Conservation (phyloP, 2,329 filamentous ascomycete genomes). For the Pseudopithomyces maydicus region DNA sequence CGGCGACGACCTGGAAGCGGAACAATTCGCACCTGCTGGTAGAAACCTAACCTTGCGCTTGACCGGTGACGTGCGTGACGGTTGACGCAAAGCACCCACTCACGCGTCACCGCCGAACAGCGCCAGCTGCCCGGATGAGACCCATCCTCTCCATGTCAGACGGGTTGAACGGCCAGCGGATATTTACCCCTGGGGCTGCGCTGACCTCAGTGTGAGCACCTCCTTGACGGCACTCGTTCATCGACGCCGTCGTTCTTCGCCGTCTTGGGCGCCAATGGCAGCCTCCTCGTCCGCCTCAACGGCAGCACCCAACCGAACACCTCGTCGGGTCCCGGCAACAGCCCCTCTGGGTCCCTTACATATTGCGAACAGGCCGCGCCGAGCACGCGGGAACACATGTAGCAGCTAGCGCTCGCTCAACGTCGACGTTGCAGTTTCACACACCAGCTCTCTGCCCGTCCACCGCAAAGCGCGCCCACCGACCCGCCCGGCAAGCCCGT, state of each 20-base stretch:
- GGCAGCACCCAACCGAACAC: background rate
- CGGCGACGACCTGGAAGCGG: background rate
- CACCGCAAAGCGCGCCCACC: background rate
- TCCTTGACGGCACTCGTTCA: too few species aligned
- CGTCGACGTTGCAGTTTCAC: background rate
- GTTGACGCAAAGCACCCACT: background rate
- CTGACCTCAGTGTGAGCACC: too few species aligned
- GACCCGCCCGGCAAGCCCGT: too few species aligned
- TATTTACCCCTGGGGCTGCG: background rate
- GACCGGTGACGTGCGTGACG: constrained; percentile 2
- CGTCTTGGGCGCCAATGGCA: too few species aligned
- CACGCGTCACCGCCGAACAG: background rate
- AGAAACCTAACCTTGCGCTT: background rate
- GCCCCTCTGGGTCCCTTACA: background rate
- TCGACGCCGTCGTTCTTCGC: too few species aligned
- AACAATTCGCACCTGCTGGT: too few species aligned
- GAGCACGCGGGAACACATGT: background rate
- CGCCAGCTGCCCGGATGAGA: too few species aligned
- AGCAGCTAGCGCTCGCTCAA: background rate
- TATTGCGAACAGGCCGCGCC: background rate
- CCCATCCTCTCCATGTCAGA: background rate
- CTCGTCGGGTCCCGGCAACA: background rate
- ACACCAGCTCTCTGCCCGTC: background rate
- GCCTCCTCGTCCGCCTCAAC: background rate
- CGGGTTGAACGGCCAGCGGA: background rate